phyloP scores from a whole-genome alignment of 805 yeast genomes.

The Tetrapisispora fleetii region DNA sequence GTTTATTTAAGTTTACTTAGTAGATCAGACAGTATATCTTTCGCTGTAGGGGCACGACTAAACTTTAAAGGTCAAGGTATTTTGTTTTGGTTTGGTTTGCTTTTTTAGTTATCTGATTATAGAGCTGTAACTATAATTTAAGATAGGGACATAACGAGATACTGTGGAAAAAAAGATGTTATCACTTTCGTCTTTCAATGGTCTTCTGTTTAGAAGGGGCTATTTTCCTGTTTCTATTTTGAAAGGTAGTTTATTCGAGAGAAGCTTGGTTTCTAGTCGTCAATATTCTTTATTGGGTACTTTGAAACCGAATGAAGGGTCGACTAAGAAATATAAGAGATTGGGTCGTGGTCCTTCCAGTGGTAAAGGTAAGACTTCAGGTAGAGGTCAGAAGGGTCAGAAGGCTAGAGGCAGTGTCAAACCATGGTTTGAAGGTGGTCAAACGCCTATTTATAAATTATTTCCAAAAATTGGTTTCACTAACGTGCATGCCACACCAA shows the following conservation, averaged over 20 bases:
- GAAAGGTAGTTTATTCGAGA: not conserved
- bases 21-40: too few relatives aligned
- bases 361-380: conserved; percentile 87
- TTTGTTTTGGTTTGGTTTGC: too few relatives aligned
- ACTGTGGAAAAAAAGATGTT: not conserved
- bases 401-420: conserved; percentile 89
- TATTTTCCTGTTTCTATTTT: not conserved
- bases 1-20: too few relatives aligned
- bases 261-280: conserved; percentile 17
- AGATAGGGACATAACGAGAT: not conserved
- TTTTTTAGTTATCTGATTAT: too few relatives aligned
- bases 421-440: conserved; percentile 98
- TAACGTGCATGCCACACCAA: conserved; percentile 45
- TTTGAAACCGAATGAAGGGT: conserved; percentile 50
- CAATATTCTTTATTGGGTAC: conserved; percentile 41
- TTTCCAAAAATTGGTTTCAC: conserved; percentile 86
- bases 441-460: conserved; percentile 77
- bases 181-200: not conserved
- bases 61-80: too few relatives aligned
- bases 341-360: conserved; percentile 96
- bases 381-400: conserved; percentile 98
- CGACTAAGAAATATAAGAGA: conserved; percentile 54
- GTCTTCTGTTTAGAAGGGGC: not conserved
- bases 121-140: too few relatives aligned
- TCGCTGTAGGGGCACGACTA: too few relatives aligned